Base-by-base conservation (phyloP, 1,284 basidiomycete genomes). In the Ganoderma leucocontextum region DNA sequence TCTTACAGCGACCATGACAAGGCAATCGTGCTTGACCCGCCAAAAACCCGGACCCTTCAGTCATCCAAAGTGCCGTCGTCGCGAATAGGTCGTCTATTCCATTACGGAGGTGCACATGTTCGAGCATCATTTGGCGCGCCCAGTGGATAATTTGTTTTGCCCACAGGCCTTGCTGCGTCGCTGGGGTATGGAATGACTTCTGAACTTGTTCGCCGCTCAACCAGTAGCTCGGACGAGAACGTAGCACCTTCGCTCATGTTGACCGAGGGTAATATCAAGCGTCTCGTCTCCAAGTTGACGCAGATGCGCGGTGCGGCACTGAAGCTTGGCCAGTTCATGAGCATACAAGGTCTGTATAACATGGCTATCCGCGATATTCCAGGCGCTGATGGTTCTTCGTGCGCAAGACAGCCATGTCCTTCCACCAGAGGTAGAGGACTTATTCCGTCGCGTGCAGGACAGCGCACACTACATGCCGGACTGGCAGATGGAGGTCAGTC, bases 401-500 rank as follows among this genome's bases (percentile, higher is more conserved):
- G 25, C 39, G 62, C 10, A 69, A 94, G 96, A 98, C 79, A 94
- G 95, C 5, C 92, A 96, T 76, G 85, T 94, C 69, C 84, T 99
- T 0, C 95, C 97, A 0, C 90, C 93, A 0, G 95, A 98, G 75
- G 84, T 99, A 9, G 96, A 98, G 77, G 87, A 90, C 67, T 93
- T 99, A 41, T 90, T 99, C 76, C 87, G 95, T 58, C 86, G 93
- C 52, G 96, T 99, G 0, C 97, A 99, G 79, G 95, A 97, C 75
- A 91, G 92, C 74, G 98, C 98, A 1, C 95, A 99, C 80, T 99
- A 98, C 80, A 99, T 99, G 97, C 98, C 97, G 0, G 92, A 96
- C 72, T 97, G 93, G 93, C 98, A 99, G 80, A 94, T 98, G 89
- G 94, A 97, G 87, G 95, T 94, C 38, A 22, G 71, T 49, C 22